Percentiles rank a stretch among this genome's conserved stretches.
Evolutionary conservation across 768 basidiomycete species (phyloP).

Genomic region (Exsudoporus frostii): DNA sequence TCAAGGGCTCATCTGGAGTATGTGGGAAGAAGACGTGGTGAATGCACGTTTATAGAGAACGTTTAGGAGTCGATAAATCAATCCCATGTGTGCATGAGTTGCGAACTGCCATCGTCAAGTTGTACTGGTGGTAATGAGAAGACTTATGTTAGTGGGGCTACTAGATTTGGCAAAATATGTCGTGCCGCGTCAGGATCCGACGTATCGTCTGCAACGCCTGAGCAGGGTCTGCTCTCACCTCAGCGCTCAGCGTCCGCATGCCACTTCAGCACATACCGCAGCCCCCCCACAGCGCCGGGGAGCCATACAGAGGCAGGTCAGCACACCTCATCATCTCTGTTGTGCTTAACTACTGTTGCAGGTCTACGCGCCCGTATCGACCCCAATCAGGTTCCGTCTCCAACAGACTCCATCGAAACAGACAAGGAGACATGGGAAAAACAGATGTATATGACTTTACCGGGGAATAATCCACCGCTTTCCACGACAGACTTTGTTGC

Average conservation of each 20-base stretch:
- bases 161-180: slow-evolving; percentile 15
- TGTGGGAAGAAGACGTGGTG: slow-evolving; percentile 47
- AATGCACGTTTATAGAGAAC: slow-evolving; percentile 11
- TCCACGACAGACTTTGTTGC: slow-evolving; percentile 85
- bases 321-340: not conserved
- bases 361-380: slow-evolving; percentile 84
- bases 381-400: slow-evolving; percentile 87
- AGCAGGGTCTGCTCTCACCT: not conserved
- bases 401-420: slow-evolving; percentile 70
- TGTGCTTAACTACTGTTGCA: slow-evolving; percentile 25
- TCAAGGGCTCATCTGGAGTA: slow-evolving; percentile 59
- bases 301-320: slow-evolving; percentile 40
- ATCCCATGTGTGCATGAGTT: not conserved
- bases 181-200: not conserved
- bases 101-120: not conserved
- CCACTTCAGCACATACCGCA: slow-evolving; percentile 44
- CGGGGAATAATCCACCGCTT: slow-evolving; percentile 66
- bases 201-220: slow-evolving; percentile 4
- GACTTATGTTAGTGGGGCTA: too few species aligned
- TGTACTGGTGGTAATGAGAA: not conserved
- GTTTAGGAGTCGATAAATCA: not conserved
- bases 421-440: slow-evolving; percentile 80
- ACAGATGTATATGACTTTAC: slow-evolving; percentile 62
- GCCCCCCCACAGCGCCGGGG: slow-evolving; percentile 59
- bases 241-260: slow-evolving; percentile 8